These are phyloP conservation scores for Pythium vanterpoolii DNA, from an alignment of 352 stramenopile species.

Conservation along the genomic window DNA sequence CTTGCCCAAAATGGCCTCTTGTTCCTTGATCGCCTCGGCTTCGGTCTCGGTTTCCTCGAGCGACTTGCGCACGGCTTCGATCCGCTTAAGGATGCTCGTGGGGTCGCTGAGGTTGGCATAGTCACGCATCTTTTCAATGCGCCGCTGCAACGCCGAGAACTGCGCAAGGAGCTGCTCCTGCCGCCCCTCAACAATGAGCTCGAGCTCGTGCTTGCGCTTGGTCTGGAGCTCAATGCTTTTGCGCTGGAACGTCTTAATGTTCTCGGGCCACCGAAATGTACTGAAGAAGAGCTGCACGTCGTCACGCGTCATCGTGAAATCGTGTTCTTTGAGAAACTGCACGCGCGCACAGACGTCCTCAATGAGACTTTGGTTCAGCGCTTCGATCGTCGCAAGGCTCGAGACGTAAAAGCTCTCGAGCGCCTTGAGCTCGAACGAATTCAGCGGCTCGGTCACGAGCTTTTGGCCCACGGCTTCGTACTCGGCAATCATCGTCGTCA, in stretches of 20 bases:
- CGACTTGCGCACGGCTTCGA: slow-evolving; percentile 70
- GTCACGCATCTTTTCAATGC: slow-evolving; percentile 91
- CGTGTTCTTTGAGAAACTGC: slow-evolving; percentile 87
- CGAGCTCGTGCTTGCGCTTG: slow-evolving; percentile 86
- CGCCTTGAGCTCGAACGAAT: slow-evolving; percentile 88
- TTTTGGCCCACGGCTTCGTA: slow-evolving; percentile 89
- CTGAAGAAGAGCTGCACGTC: slow-evolving; percentile 91
- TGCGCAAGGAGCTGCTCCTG: slow-evolving; percentile 85
- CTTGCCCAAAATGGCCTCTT: slow-evolving; percentile 88
- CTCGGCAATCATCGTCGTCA: slow-evolving; percentile 78
- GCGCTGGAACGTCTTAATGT: slow-evolving; percentile 89
- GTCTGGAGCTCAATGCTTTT: slow-evolving; percentile 90
- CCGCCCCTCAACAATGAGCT: slow-evolving; percentile 86
- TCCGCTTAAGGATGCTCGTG: slow-evolving; percentile 75
- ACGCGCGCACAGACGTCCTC: slow-evolving; percentile 74
- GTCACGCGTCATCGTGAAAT: slow-evolving; percentile 83
- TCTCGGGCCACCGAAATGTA: slow-evolving; percentile 89
- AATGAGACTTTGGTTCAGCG: slow-evolving; percentile 71
- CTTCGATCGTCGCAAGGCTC: slow-evolving; percentile 70
- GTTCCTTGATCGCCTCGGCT: slow-evolving; percentile 81
- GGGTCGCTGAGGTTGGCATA: slow-evolving; percentile 81
- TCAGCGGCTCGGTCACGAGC: slow-evolving; percentile 83
- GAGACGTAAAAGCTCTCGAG: slow-evolving; percentile 83
- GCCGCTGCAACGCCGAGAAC: slow-evolving; percentile 72
- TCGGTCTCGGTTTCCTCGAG: slow-evolving; percentile 83